A percentile compares a stretch with the other conserved stretches of the same genome.
These are phyloP conservation scores for Aspergillus unguis DNA, from an alignment of 2,329 filamentous ascomycete species.

Conservation along the genomic window DNA sequence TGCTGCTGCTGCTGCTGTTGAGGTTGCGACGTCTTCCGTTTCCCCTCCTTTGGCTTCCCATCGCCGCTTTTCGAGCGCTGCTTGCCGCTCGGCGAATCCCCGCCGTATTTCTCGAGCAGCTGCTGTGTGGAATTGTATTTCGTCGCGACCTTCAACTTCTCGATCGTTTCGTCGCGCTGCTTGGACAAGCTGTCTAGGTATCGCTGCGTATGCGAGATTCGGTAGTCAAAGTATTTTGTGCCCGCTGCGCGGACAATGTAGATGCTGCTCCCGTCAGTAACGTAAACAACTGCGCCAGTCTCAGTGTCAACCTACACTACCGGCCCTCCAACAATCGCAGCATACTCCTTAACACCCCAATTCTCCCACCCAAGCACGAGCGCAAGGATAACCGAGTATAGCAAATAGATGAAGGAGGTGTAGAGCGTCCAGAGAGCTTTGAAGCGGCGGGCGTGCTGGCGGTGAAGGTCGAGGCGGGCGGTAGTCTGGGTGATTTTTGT, in stretches of 20 bases:
- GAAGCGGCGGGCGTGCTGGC: slow-evolving; percentile 69
- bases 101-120: slow-evolving; percentile 90
- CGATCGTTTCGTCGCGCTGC: slow-evolving; percentile 81
- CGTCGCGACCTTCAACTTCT: slow-evolving; percentile 90
- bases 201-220: slow-evolving; percentile 65
- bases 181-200: slow-evolving; percentile 71
- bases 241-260: slow-evolving; percentile 67
- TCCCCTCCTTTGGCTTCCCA: slow-evolving; percentile 22
- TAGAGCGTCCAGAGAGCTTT: slow-evolving; percentile 90
- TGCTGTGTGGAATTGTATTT: slow-evolving; percentile 95
- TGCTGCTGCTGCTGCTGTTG: slow-evolving; percentile 21
- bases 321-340: slow-evolving; percentile 72
- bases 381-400: slow-evolving; percentile 75
- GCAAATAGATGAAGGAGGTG: slow-evolving; percentile 81
- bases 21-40: slow-evolving; percentile 16
- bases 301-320: slow-evolving; percentile 57
- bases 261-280: slow-evolving; percentile 57
- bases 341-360: slow-evolving; percentile 74
- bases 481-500: slow-evolving; percentile 75
- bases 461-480: slow-evolving; percentile 68
- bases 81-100: slow-evolving; percentile 48
- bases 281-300: not conserved
- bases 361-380: slow-evolving; percentile 81
- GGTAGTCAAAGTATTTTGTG: slow-evolving; percentile 73
- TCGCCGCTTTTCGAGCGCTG: slow-evolving; percentile 22